These are phyloP conservation scores for Russula compacta DNA, from an alignment of 768 basidiomycete genomes.

Conservation along the genomic window DNA sequence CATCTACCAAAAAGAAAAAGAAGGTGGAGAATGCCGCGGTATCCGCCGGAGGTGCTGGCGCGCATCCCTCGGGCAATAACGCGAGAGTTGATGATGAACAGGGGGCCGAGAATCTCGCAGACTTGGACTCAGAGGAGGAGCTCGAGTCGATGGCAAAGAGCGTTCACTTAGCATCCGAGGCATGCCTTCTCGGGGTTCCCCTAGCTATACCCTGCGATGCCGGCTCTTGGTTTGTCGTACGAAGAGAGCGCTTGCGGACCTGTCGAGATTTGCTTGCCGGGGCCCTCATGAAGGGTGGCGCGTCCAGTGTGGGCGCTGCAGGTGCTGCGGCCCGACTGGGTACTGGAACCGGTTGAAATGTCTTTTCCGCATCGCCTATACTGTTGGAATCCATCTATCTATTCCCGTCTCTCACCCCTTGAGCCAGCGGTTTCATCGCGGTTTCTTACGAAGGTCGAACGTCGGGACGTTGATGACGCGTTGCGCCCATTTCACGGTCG, in stretches of 20 bases:
- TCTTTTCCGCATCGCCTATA: background rate
- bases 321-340: constrained; percentile 18
- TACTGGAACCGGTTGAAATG: constrained; percentile 11
- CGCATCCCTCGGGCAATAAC: constrained; percentile 34
- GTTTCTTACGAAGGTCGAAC: background rate
- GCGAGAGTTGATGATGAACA: constrained; percentile 46
- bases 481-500: background rate
- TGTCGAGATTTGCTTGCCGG: constrained; percentile 28
- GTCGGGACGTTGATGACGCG: background rate
- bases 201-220: constrained; percentile 67
- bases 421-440: background rate
- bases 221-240: constrained; percentile 72
- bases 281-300: constrained; percentile 24
- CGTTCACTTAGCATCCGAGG: constrained; percentile 45
- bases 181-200: constrained; percentile 52
- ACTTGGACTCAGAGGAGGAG: constrained; percentile 79
- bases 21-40: constrained; percentile 35
- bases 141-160: constrained; percentile 63
- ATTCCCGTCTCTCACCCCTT: background rate
- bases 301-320: constrained; percentile 20
- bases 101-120: constrained; percentile 54
- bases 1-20: constrained; percentile 61
- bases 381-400: background rate
- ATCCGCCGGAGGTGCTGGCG: constrained; percentile 26
- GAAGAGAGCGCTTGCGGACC: constrained; percentile 52